Evolutionary conservation across 2,329 filamentous ascomycete genomes (phyloP).

Genomic region (Fonsecaea multimorphosa): DNA sequence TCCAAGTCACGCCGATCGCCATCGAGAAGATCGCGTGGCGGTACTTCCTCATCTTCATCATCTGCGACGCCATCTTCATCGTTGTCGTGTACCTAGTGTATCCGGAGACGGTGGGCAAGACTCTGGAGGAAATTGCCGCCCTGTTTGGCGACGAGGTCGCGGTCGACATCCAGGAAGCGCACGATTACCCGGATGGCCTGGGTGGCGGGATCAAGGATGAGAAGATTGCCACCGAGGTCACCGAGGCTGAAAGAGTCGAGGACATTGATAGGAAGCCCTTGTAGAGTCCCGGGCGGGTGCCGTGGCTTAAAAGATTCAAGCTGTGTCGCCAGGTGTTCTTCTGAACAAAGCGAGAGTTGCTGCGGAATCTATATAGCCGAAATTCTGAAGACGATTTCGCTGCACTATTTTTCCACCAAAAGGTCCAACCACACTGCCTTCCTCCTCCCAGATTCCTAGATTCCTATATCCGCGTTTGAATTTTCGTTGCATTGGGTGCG

Average conservation of each 20-base stretch:
- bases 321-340: no score
- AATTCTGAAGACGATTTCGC: no score
- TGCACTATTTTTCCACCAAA: no score
- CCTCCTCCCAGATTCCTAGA: no score
- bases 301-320: no score
- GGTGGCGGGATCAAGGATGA: not conserved
- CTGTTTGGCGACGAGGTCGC: slow-evolving; percentile 25
- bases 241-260: slow-evolving; percentile 10
- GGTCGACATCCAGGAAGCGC: slow-evolving; percentile 4
- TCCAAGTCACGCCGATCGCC: slow-evolving; percentile 40
- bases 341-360: no score
- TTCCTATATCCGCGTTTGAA: no score
- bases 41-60: slow-evolving; percentile 45
- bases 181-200: slow-evolving; percentile 5
- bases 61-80: slow-evolving; percentile 35
- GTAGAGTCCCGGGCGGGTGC: not conserved
- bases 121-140: slow-evolving; percentile 33
- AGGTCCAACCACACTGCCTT: no score
- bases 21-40: slow-evolving; percentile 43
- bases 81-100: slow-evolving; percentile 46
- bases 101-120: slow-evolving; percentile 34
- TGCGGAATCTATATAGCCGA: no score
- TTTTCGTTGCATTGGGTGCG: no score
- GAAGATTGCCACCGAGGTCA: slow-evolving; percentile 9
- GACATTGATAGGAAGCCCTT: not conserved